These are phyloP conservation scores for Cercospora zeina DNA, from an alignment of 2,329 filamentous ascomycete genomes.

Conservation along the genomic window DNA sequence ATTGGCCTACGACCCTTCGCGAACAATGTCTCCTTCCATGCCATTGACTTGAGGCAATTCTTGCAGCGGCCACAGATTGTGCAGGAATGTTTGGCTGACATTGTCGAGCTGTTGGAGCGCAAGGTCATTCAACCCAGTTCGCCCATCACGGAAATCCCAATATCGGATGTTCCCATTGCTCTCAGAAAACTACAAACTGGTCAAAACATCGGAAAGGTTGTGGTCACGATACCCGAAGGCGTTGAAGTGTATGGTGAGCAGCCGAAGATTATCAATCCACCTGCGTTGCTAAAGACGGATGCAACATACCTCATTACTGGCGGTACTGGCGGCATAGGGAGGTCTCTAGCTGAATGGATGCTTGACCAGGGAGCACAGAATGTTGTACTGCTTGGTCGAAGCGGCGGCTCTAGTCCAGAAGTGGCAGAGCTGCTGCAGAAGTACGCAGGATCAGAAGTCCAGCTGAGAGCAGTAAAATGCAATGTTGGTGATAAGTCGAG, in stretches of 20 bases:
- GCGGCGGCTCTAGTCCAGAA: background rate
- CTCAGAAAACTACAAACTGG: conserved; percentile 17
- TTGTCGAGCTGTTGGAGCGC: too few relatives aligned
- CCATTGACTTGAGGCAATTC: conserved; percentile 8
- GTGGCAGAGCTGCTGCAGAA: background rate
- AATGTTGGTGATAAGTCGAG: background rate
- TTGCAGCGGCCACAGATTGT: background rate
- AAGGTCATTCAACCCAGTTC: background rate
- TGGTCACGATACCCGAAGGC: conserved; percentile 3
- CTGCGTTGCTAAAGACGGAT: too few relatives aligned
- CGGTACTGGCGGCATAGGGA: conserved; percentile 20
- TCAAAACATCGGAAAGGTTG: conserved; percentile 15
- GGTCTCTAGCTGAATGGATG: conserved; percentile 19
- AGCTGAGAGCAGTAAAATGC: background rate
- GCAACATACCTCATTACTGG: conserved; percentile 21
- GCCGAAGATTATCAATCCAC: too few relatives aligned
- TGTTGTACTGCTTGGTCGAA: conserved; percentile 13
- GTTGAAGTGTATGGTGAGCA: background rate
- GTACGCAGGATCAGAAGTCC: background rate
- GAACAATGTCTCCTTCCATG: conserved; percentile 1
- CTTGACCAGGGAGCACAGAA: conserved; percentile 16
- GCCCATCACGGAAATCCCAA: conserved; percentile 5
- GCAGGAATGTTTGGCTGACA: background rate
- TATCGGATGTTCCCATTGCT: conserved; percentile 4
- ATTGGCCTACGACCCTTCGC: conserved; percentile 17